A percentile compares a stretch with the other conserved stretches of the same genome.
Evolutionary conservation across 768 basidiomycete species (phyloP).

Genomic region (Suillus subaureus): DNA sequence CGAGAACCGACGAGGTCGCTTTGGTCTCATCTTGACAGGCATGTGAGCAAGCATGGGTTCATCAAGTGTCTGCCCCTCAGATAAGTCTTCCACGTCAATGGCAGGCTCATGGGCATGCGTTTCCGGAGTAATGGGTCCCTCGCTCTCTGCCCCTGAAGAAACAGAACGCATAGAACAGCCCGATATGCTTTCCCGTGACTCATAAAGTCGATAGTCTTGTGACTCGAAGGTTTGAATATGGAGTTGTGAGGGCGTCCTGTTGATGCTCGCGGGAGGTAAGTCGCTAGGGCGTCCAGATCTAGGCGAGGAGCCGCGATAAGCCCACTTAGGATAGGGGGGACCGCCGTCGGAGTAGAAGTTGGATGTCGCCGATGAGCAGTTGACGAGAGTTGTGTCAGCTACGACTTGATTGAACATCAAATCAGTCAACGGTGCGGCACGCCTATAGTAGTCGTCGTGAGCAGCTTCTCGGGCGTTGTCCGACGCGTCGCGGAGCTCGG

Average conservation of each 20-base stretch:
- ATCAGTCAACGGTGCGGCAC: not conserved
- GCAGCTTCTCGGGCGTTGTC: constrained; percentile 12
- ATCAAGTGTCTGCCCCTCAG: constrained; percentile 34
- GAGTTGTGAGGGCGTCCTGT: not conserved
- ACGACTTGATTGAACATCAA: constrained; percentile 5
- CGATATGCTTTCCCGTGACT: not conserved
- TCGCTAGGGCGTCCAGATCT: not conserved
- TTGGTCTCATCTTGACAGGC: not conserved
- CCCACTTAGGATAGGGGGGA: constrained; percentile 4
- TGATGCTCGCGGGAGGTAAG: not conserved
- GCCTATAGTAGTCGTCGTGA: not conserved
- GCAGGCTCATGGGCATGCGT: constrained; percentile 43
- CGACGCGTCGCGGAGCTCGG: constrained; percentile 41
- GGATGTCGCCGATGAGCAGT: constrained; percentile 2
- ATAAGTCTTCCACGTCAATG: constrained; percentile 46
- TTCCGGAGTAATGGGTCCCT: constrained; percentile 52
- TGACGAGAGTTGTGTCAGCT: constrained; percentile 3
- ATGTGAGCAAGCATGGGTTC: not conserved
- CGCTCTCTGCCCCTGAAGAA: constrained; percentile 30
- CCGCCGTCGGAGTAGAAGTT: constrained; percentile 5
- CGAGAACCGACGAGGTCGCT: not conserved
- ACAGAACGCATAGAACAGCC: not conserved
- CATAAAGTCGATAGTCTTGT: constrained; percentile 3
- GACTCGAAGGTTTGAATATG: not conserved
- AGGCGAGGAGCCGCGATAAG: not conserved